Base-by-base conservation (phyloP, 257 asterid genomes). In the Coffea eugenioides region DNA sequence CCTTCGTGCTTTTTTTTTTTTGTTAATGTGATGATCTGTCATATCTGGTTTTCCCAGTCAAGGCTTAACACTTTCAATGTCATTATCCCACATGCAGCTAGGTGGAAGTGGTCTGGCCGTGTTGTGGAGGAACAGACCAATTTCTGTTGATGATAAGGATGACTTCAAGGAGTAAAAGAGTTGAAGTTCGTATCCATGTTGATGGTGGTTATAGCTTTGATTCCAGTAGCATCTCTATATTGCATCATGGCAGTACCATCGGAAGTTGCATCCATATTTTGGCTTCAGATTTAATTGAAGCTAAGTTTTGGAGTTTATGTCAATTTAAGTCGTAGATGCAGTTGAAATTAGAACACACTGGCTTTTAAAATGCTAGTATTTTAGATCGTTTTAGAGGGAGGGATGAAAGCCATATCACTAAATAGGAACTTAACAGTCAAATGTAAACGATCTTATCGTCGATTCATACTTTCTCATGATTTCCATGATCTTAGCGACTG, bases 91-190 rank as follows among this genome's bases (percentile, higher is more conserved):
- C 9, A 25, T 82, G 51, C 94, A 94, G 98, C 93, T 95, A 23
- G 99, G 99, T 59, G 99, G 99, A 84, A 95, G 99, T 78, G 99
- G 89, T 59, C 90, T 95, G 72, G 99, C 99, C 5, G 99, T 95
- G 43, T 93, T 72, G 85, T 95, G 99, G 99, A 95, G 98, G 86
- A 95, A 92, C 90, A 88, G 64, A 86, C 97, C 97, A 0, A 91
- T 91, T 79, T 90, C 97, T 34, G 90, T 83, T 43, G 97, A 89
- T 81, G 99, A 93, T 90, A 95, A 91, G 85, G 99, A 95, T 81
- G 99, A 95, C 90, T 95, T 95, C 90, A 93, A 93, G 93, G 99
- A 93, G 78, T 94, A 94, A 84, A 86, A 65, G 20, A 56, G 6
- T 1, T 56, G 62, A 56, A 56, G 62, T 56, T 56, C 16, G 64